A percentile compares a stretch with the other conserved stretches of the same genome.
Evolutionary conservation across 73 alveolate genomes (phyloP).

Genomic region (Paramecium tetraurelia): DNA sequence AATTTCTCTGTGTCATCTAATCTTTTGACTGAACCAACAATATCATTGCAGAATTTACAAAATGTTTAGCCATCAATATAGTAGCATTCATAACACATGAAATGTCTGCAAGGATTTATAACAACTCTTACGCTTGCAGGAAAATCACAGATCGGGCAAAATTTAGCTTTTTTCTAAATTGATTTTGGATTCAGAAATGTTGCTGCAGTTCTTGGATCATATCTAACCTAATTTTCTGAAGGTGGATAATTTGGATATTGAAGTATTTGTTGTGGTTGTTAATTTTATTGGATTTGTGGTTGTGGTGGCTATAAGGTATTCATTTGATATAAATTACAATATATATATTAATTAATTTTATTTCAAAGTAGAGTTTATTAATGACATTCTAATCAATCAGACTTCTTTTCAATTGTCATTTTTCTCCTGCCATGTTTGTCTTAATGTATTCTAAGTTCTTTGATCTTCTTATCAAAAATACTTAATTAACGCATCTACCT

Average conservation of each 20-base stretch:
- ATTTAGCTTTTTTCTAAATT: conserved; percentile 60
- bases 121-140: conserved; percentile 80
- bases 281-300: neutral
- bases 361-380: neutral
- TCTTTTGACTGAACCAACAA: neutral
- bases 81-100: conserved; percentile 77
- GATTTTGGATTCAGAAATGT: conserved; percentile 43
- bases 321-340: neutral
- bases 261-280: neutral
- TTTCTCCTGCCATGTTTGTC: neutral
- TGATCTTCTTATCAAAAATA: conserved; percentile 3
- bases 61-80: conserved; percentile 40
- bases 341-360: neutral
- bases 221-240: conserved; percentile 34
- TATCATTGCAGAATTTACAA: conserved; percentile 48
- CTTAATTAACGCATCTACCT: conserved; percentile 18
- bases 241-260: conserved; percentile 35
- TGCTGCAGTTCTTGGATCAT: conserved; percentile 6
- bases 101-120: conserved; percentile 75
- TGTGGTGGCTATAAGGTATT: neutral
- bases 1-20: conserved; percentile 45
- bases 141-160: conserved; percentile 79
- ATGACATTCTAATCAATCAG: neutral
- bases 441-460: neutral
- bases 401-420: neutral